Base-by-base conservation (phyloP, 2,329 filamentous ascomycete species). In the Aureobasidium sp. region DNA sequence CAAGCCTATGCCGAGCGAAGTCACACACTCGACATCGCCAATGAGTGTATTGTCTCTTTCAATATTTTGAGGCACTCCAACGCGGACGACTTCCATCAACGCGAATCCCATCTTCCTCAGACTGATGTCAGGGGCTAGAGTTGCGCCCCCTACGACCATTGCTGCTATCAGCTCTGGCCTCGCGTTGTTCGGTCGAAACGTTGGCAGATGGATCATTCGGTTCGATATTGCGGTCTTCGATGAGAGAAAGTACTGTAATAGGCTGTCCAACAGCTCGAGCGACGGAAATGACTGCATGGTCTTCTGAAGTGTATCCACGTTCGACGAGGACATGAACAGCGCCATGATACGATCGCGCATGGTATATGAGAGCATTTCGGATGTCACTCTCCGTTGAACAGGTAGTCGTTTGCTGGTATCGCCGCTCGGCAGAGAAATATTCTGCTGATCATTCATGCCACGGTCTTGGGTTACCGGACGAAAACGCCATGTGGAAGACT, bases 211-310 rank as follows among this genome's bases (percentile, higher is more conserved):
- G 62, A 89, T 80, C 77, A 81, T 87, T 29, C 78, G 74, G 47
- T 85, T 82, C 1, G 78, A 78, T 17, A 57, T 44, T 5, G 53
- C 52, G 15, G 35, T 48, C 11, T 57, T 57, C 8, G 45, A 62
- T 0, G 82, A 81, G 22, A 87, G 73, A 64, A 83, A 87, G 64
- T 82, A 81, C 63, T 87, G 82, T 14, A 86, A 76, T 61, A 87
- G 75, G 11, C 80, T 83, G 66, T 87, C 85, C 63, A 88, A 75
- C 15, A 84, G 71, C 24, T 83, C 81, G 19, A 83, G 78, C 1
- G 83, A 84, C 0, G 85, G 84, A 65, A 88, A 88, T 0, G 85
- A 85, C 1, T 78, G 81, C 19, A 80, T 82, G 22, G 84, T 81
- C 52, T 70, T 54, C 76, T 80, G 63, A 69, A 79, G 72, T 72